Conservation (phyloP, 2,329 filamentous ascomycete species). For the Penicillium concentricum region DNA sequence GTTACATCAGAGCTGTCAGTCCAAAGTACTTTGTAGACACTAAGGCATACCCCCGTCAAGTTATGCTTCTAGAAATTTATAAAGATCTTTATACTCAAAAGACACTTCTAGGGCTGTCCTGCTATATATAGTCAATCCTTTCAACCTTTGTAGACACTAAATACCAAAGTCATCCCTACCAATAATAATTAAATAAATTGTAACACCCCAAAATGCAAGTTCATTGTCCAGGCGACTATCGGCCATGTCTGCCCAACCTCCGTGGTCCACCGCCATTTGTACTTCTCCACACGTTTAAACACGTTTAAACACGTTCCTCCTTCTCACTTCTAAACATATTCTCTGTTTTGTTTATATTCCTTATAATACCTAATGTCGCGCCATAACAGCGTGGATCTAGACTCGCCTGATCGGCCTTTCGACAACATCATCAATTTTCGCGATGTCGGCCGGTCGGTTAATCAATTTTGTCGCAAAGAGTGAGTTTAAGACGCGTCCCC, state of each 20-base stretch:
- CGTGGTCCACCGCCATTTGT: slow-evolving; percentile 23
- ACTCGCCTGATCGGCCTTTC: slow-evolving; percentile 42
- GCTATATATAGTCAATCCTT: background rate
- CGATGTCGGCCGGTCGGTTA: slow-evolving; percentile 69
- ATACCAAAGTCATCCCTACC: too few relatives aligned
- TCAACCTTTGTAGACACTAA: too few relatives aligned
- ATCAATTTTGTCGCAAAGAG: slow-evolving; percentile 57
- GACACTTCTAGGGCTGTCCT: background rate
- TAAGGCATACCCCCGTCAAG: background rate
- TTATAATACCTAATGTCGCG: slow-evolving; percentile 17
- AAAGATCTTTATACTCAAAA: background rate
- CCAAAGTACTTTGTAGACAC: background rate
- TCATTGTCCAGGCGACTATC: slow-evolving; percentile 12
- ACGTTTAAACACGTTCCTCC: background rate
- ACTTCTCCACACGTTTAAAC: slow-evolving; percentile 8
- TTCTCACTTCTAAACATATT: background rate
- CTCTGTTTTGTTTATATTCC: background rate
- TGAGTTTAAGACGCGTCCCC: slow-evolving; percentile 33
- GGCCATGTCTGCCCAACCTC: slow-evolving; percentile 21
- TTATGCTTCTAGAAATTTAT: background rate
- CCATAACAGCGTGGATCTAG: slow-evolving; percentile 34
- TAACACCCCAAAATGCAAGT: background rate
- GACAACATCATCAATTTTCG: slow-evolving; percentile 71
- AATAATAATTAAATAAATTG: too few relatives aligned
- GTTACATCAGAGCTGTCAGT: background rate